Evolutionary conservation across 208 protist genomes (phyloP).

Genomic region (Phytomonas sp.): DNA sequence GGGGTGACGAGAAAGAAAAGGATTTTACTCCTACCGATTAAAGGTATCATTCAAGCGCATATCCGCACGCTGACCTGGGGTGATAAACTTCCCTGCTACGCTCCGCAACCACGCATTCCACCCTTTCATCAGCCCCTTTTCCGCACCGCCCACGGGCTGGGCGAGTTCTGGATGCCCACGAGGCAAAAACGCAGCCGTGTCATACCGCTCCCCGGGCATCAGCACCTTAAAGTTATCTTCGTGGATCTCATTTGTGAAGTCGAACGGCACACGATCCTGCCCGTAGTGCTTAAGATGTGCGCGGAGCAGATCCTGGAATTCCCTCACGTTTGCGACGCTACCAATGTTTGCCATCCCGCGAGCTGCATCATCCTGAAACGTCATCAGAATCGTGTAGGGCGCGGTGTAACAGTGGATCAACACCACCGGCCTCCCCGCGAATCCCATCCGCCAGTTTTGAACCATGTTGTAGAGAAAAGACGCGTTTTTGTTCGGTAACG

Average conservation of each 20-base stretch:
- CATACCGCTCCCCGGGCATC: conserved; percentile 47
- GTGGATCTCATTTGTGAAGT: conserved; percentile 67
- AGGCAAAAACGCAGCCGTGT: conserved; percentile 46
- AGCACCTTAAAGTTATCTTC: conserved; percentile 63
- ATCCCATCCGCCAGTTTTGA: conserved; percentile 85
- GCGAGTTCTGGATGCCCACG: conserved; percentile 47
- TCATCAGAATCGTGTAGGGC: conserved; percentile 82
- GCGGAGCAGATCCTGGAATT: conserved; percentile 77
- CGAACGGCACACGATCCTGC: conserved; percentile 59
- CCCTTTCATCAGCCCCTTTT: conserved; percentile 14
- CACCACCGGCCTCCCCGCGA: conserved; percentile 61
- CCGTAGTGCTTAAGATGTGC: conserved; percentile 73
- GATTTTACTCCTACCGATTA: not conserved
- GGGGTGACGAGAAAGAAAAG: too few relatives aligned
- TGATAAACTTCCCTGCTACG: conserved; percentile 24
- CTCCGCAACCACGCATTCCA: conserved; percentile 54
- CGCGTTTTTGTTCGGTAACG: conserved; percentile 68
- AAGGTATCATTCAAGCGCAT: conserved; percentile 8
- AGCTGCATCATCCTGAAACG: conserved; percentile 69
- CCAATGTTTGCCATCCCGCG: conserved; percentile 72
- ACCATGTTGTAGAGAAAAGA: conserved; percentile 68
- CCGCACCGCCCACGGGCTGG: conserved; percentile 16
- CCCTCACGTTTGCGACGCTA: conserved; percentile 49
- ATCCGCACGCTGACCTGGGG: conserved; percentile 38
- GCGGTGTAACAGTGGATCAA: conserved; percentile 76